Base-by-base conservation (phyloP, 371 early-diverging fungal genomes). In the Mucor racemosus region DNA sequence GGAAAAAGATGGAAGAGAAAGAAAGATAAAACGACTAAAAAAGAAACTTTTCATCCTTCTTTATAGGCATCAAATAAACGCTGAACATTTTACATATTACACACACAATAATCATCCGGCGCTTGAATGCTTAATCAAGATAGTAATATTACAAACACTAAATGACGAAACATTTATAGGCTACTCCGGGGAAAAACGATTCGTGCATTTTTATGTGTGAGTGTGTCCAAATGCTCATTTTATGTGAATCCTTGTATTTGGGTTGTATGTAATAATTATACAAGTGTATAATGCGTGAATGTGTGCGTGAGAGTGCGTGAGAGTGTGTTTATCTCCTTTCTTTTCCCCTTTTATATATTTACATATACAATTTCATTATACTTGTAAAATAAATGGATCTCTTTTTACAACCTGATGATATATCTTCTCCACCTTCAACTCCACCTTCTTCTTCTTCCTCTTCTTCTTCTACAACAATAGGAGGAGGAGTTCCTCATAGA, bases 391-490 rank as follows among this genome's bases (percentile, higher is more conserved):
- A 31, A 57, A 60, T 62, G 62, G 48, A 53, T n/a, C 34, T 53
- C 34, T 62, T 62, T 31, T 54, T 40, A n/a, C 64, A 64, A n/a
- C 41, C 68, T 39, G 64, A 71, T 13, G 61, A 71, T 17, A 48
- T 48, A 8, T 48, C 48, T 17, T 48, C 48, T 6, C 48, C 48
- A 21, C 48, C 48, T 17, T 48, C 48, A 8, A 48, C 48, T 8
- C 48, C 48, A 19, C 48, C 48, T 21, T 48, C 48, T 9, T 48
- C 48, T 9, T 64, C 67, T 21, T 65, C 59, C 1, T 62, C 64
- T 44, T 61, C 72, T 42, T 64, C 57, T 31, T 56, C 72, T 19
- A 19, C 48, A 19, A 58, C 60, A 46, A 65, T 60, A 26, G 26
- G 26, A 26, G 26, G 26, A 26, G 26, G 26, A 26, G 26, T 3